A percentile compares a stretch with the other conserved stretches of the same genome.
phyloP scores from a whole-genome alignment of 768 basidiomycete genomes.

The Tephrocybe sp. region DNA sequence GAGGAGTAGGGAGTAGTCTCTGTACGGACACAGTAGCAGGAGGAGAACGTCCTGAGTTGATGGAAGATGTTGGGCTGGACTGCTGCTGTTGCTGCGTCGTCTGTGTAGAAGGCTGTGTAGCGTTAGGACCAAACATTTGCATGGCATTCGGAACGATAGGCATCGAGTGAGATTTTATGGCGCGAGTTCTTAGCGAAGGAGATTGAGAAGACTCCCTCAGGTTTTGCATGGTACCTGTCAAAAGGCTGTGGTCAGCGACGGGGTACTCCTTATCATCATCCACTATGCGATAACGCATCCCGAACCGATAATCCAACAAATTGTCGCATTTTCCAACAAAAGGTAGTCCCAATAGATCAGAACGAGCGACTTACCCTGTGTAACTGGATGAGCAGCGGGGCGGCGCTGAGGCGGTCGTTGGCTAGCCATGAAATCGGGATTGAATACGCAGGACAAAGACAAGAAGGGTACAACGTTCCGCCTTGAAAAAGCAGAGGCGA shows the following conservation, averaged over 20 bases:
- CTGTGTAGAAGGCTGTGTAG: slow-evolving; percentile 37
- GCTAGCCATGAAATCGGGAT: slow-evolving; percentile 48
- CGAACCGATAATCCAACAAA: slow-evolving; percentile 11
- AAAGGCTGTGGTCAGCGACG: slow-evolving; percentile 23
- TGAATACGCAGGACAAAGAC: slow-evolving; percentile 9
- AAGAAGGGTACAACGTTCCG: slow-evolving; percentile 27
- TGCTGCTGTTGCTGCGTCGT: slow-evolving; percentile 43
- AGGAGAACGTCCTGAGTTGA: slow-evolving; percentile 37
- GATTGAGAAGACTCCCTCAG: slow-evolving; percentile 49
- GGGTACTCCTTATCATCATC: background rate
- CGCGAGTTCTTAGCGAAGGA: slow-evolving; percentile 48
- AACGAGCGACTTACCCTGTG: slow-evolving; percentile 41
- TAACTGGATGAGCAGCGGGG: slow-evolving; percentile 42
- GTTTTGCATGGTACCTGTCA: slow-evolving; percentile 38
- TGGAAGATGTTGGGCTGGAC: slow-evolving; percentile 43
- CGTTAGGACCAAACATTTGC: slow-evolving; percentile 44
- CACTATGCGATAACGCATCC: slow-evolving; percentile 4
- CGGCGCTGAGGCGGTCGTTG: slow-evolving; percentile 49
- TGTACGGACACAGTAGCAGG: slow-evolving; percentile 31
- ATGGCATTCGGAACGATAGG: slow-evolving; percentile 57
- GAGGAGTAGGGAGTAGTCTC: slow-evolving; percentile 40
- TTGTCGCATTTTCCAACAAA: slow-evolving; percentile 15
- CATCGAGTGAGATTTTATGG: slow-evolving; percentile 58
- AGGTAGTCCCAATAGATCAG: slow-evolving; percentile 19
- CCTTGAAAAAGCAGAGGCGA: slow-evolving; percentile 15